Conservation (phyloP, 805 yeast genomes). For the Sugiyamaella lignohabitans region DNA sequence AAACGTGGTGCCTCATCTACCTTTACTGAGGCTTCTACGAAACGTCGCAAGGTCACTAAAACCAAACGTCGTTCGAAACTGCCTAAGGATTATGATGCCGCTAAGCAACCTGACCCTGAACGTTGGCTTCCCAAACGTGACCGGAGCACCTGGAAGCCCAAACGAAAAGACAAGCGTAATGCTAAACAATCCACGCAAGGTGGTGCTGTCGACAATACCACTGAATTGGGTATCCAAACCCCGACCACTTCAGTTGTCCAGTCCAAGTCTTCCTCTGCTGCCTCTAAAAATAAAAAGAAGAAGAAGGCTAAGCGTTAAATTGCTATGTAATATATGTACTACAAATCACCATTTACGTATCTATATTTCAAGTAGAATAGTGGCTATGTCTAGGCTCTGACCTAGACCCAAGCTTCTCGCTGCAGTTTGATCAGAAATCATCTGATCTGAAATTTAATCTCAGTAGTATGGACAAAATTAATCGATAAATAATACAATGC, state of each 20-base stretch:
- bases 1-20: slow-evolving; percentile 32
- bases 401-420: background rate
- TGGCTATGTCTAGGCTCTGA: background rate
- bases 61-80: slow-evolving; percentile 29
- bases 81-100: slow-evolving; percentile 39
- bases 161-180: slow-evolving; percentile 52
- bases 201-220: slow-evolving; percentile 40
- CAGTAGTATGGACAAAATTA: too few relatives aligned
- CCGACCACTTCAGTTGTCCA: slow-evolving; percentile 12
- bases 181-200: slow-evolving; percentile 50
- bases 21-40: slow-evolving; percentile 31
- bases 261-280: slow-evolving; percentile 6
- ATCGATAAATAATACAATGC: slow-evolving; percentile 1
- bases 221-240: slow-evolving; percentile 10
- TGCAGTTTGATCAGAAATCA: too few relatives aligned
- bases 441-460: too few relatives aligned
- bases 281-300: slow-evolving; percentile 27
- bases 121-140: slow-evolving; percentile 91
- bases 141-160: slow-evolving; percentile 75
- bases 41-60: slow-evolving; percentile 21
- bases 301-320: slow-evolving; percentile 30
- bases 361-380: background rate
- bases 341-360: background rate
- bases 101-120: slow-evolving; percentile 50
- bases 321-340: slow-evolving; percentile 1